Percentiles rank a stretch among this genome's conserved stretches.
These are phyloP conservation scores for Nakazawaea sp. DNA, from an alignment of 805 yeast species.

Conservation along the genomic window DNA sequence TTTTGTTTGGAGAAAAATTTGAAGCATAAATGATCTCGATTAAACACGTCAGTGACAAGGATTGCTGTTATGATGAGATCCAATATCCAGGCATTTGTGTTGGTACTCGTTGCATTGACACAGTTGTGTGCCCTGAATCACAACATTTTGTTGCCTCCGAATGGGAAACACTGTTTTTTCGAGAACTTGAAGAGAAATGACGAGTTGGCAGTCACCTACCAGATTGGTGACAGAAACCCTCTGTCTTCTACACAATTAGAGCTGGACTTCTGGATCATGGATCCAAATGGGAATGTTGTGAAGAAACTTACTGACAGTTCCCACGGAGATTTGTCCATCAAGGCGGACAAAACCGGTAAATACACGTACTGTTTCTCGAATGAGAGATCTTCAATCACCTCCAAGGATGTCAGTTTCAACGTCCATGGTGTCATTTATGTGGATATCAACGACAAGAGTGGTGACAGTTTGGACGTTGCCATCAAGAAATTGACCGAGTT, in stretches of 20 bases:
- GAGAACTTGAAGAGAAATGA: constrained; percentile 80
- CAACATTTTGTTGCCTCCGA: constrained; percentile 74
- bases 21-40: no score
- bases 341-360: constrained; percentile 64
- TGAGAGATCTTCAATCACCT: constrained; percentile 62
- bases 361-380: constrained; percentile 88
- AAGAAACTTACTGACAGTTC: constrained; percentile 49
- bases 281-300: constrained; percentile 42
- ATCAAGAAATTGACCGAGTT: constrained; percentile 68
- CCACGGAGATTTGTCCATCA: constrained; percentile 73
- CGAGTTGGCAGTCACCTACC: constrained; percentile 82
- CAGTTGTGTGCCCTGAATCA: constrained; percentile 40
- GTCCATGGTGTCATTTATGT: constrained; percentile 89
- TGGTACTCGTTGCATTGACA: neutral
- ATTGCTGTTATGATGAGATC: neutral
- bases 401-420: constrained; percentile 91
- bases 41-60: no score
- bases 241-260: constrained; percentile 57
- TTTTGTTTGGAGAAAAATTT: no score
- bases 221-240: constrained; percentile 86
- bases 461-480: constrained; percentile 78
- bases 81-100: neutral
- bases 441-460: constrained; percentile 58
- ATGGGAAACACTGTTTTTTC: constrained; percentile 83
- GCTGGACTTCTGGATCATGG: constrained; percentile 56